Evolutionary conservation across 176 grass and related monocot genomes (phyloP).

Genomic region (Avena atlantica): DNA sequence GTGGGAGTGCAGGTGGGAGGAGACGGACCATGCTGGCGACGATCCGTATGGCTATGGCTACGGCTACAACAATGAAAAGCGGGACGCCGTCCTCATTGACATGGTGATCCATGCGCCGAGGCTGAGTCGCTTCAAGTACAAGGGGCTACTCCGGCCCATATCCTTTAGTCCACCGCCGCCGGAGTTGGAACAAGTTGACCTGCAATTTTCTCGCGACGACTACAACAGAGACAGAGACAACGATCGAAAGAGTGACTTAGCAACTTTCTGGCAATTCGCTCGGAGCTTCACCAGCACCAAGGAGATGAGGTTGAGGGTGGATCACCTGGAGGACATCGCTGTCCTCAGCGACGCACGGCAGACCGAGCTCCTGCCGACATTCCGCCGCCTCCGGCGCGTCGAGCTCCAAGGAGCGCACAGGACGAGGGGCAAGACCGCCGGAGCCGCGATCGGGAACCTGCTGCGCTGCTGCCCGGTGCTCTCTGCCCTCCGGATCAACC

Average conservation of each 20-base stretch:
- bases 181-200: not conserved
- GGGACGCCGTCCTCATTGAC: not conserved
- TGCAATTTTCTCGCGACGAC: not conserved
- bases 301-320: not conserved
- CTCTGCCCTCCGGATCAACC: not conserved
- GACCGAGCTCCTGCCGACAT: not conserved
- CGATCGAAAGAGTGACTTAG: not conserved
- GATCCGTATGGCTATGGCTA: too few relatives aligned
- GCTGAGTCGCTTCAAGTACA: slow-evolving; percentile 4
- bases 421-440: not conserved
- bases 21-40: too few relatives aligned
- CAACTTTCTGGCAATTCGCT: not conserved
- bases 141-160: not conserved
- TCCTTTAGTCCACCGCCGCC: not conserved
- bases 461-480: not conserved
- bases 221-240: not conserved
- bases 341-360: not conserved
- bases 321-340: not conserved
- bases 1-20: not conserved
- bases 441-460: not conserved
- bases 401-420: not conserved
- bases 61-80: not conserved
- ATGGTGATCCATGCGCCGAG: not conserved
- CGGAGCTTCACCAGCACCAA: not conserved
- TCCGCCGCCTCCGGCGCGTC: not conserved